Conservation (phyloP, 2,329 filamentous ascomycete species). For the Hortaea werneckii region DNA sequence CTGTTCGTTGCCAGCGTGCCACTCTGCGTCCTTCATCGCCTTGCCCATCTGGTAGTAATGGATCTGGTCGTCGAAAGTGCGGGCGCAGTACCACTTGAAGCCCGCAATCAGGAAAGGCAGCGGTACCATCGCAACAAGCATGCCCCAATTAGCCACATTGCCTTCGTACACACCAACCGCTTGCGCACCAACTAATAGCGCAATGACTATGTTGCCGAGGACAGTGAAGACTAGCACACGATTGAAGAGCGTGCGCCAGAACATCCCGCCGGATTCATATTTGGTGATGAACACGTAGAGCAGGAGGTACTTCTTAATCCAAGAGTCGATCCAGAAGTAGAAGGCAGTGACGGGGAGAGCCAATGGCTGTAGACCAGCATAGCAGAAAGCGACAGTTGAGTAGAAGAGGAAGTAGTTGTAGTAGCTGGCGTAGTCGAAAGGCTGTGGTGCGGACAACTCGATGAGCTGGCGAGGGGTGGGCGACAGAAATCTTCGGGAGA, state of each 20-base stretch:
- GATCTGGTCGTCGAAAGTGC: slow-evolving; percentile 66
- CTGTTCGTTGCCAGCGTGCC: slow-evolving; percentile 25
- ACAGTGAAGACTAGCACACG: slow-evolving; percentile 76
- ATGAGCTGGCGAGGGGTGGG: slow-evolving; percentile 88
- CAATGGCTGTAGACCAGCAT: slow-evolving; percentile 75
- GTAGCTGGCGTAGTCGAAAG: slow-evolving; percentile 91
- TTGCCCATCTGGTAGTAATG: slow-evolving; percentile 67
- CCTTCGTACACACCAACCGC: slow-evolving; percentile 10
- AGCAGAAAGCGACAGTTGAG: slow-evolving; percentile 76
- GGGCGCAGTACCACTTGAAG: slow-evolving; percentile 80
- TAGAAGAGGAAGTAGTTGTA: slow-evolving; percentile 99
- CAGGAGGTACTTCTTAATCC: slow-evolving; percentile 88
- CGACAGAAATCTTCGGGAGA: slow-evolving; percentile 70
- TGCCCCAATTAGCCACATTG: slow-evolving; percentile 36
- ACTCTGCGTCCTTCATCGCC: slow-evolving; percentile 33
- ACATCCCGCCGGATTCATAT: slow-evolving; percentile 86
- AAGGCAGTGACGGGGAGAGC: slow-evolving; percentile 76
- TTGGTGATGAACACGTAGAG: slow-evolving; percentile 92
- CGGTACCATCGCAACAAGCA: slow-evolving; percentile 58
- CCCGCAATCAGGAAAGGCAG: slow-evolving; percentile 66
- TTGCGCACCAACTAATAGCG: slow-evolving; percentile 63
- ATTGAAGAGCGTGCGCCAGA: slow-evolving; percentile 88
- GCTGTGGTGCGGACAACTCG: slow-evolving; percentile 79
- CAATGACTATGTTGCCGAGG: slow-evolving; percentile 68
- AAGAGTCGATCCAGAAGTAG: slow-evolving; percentile 80